Conservation (phyloP, 352 stramenopile genomes). For the Peronospora belbahrii region DNA sequence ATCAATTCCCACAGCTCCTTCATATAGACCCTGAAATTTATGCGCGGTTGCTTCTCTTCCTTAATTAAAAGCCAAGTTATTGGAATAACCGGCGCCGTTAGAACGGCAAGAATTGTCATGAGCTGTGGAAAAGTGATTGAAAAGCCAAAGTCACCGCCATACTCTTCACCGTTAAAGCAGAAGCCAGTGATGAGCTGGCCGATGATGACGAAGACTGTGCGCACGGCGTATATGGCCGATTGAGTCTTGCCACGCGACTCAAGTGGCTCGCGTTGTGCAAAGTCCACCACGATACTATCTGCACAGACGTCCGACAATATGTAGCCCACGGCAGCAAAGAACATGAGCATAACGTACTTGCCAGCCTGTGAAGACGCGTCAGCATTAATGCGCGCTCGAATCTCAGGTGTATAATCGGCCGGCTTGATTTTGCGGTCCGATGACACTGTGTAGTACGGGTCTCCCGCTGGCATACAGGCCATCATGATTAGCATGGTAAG, state of each 20-base stretch:
- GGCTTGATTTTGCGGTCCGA: constrained; percentile 21
- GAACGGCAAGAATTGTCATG: constrained; percentile 40
- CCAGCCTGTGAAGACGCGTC: constrained; percentile 23
- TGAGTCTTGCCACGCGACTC: constrained; percentile 46
- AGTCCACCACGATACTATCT: constrained; percentile 45
- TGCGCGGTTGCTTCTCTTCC: constrained; percentile 33
- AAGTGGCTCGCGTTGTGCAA: constrained; percentile 48
- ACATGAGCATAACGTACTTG: constrained; percentile 53
- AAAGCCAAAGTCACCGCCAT: constrained; percentile 36
- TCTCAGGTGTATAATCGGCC: constrained; percentile 22
- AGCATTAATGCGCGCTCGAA: constrained; percentile 28
- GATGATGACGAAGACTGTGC: constrained; percentile 38
- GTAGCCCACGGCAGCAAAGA: constrained; percentile 35
- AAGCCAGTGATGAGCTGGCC: constrained; percentile 37
- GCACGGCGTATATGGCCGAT: constrained; percentile 42
- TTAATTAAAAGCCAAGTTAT: constrained; percentile 45
- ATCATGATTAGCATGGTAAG: constrained; percentile 42
- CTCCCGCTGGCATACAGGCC: constrained; percentile 29
- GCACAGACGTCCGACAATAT: constrained; percentile 32
- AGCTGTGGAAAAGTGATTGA: constrained; percentile 36
- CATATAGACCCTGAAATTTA: constrained; percentile 33
- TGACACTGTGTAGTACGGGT: constrained; percentile 44
- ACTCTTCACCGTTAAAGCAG: constrained; percentile 38
- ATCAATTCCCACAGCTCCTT: constrained; percentile 24
- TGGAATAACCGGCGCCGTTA: constrained; percentile 27